Base-by-base conservation (phyloP, 2,329 filamentous ascomycete genomes). In the Exophiala spinifera region DNA sequence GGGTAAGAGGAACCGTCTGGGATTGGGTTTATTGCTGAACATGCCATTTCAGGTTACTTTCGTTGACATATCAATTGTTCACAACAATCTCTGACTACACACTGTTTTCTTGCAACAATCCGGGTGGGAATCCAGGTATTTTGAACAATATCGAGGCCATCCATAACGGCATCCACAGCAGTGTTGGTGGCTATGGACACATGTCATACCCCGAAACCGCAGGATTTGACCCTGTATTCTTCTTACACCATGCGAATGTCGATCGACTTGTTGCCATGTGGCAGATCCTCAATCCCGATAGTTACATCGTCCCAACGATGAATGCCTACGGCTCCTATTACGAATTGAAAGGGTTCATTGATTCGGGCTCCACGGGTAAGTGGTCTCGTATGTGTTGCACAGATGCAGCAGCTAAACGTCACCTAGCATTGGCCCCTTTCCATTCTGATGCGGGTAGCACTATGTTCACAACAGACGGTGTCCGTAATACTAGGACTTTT, bases 181-280 rank as follows among this genome's bases (percentile, higher is more conserved):
- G 79, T 46, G 75, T 79, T 3, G 87, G 80, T 28, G 72, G 79
- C 49, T 69, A 72, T 55, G 77, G 87, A 1, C 86, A 89, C 63
- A 87, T 88, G 81, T 82, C 79, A 39, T 87, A 82, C 68, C 82
- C 85, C 28, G 82, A 84, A 15, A 86, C 87, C 62, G 87, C 88
- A 1, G 81, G 86, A 0, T 95, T 89, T 66, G 89, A 95, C 65
- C 89, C 89, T 0, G 73, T 89, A 11, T 91, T 92, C 70, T 88
- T 86, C 71, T 72, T 92, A 7, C 88, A 92, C 64, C 89, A 92
- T 64, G 64, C 69, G 59, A 91, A 88, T 69, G 80, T 90, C 6
- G 89, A 95, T 65, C 82, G 89, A 2, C 70, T 88, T 23, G 82
- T 90, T 59, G 82, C 88, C 28, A 79, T 95, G 57, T 94, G 88